These are phyloP conservation scores for Kernera saxatilis DNA, from an alignment of 345 rosid genomes.

Conservation along the genomic window DNA sequence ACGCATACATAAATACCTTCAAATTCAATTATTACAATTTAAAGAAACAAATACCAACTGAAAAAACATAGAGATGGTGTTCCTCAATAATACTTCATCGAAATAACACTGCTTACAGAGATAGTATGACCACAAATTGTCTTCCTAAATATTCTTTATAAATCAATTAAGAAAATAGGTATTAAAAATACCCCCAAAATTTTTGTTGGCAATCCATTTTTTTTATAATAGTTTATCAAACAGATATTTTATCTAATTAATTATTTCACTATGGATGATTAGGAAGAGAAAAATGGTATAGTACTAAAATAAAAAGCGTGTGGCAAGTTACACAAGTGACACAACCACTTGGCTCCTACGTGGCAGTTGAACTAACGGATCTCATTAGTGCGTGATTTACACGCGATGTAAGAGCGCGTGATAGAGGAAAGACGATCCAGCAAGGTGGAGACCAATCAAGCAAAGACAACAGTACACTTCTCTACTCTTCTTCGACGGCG, in stretches of 20 bases:
- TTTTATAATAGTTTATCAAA: background rate
- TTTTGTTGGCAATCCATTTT: background rate
- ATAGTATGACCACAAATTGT: background rate
- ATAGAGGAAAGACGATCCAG: background rate
- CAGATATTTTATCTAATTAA: background rate
- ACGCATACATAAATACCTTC: background rate
- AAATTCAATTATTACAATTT: background rate
- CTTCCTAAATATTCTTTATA: background rate
- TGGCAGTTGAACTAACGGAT: constrained; percentile 1
- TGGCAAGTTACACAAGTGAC: background rate
- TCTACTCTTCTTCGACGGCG: constrained; percentile 12
- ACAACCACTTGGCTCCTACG: constrained; percentile 16
- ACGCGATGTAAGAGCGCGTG: background rate
- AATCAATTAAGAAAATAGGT: background rate
- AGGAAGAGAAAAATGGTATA: background rate
- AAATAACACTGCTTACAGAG: background rate
- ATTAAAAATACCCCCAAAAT: background rate
- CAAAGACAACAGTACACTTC: constrained; percentile 21
- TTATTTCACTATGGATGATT: background rate
- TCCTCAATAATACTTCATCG: background rate
- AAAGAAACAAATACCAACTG: background rate
- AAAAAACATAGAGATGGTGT: background rate
- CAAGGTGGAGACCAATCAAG: constrained; percentile 18
- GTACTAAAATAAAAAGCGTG: background rate
- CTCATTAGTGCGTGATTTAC: background rate